Conservation (phyloP, 768 basidiomycete species). For the Amanita pallidorosea region DNA sequence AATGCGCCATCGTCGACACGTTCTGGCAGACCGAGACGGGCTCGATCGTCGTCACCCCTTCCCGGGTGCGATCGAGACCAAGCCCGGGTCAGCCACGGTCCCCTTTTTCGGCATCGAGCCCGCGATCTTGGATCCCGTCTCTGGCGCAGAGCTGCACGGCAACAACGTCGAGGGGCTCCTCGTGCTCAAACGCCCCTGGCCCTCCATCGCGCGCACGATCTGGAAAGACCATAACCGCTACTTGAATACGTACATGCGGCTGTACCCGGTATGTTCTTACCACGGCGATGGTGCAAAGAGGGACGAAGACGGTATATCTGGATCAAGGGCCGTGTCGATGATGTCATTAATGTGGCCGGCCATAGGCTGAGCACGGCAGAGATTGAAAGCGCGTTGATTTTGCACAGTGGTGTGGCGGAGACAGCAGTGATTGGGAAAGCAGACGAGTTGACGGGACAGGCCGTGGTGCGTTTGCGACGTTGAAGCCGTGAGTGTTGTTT, state of each 20-base stretch:
- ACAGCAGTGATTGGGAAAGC: constrained; percentile 85
- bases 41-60: constrained; percentile 92
- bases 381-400: constrained; percentile 93
- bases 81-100: constrained; percentile 93
- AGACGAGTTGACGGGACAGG: constrained; percentile 87
- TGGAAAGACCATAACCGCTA: constrained; percentile 85
- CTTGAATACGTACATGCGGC: constrained; percentile 46
- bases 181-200: constrained; percentile 83
- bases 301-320: constrained; percentile 94
- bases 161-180: constrained; percentile 88
- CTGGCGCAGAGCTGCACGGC: constrained; percentile 69
- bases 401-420: constrained; percentile 93
- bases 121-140: constrained; percentile 76
- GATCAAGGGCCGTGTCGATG: constrained; percentile 97
- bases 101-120: constrained; percentile 96
- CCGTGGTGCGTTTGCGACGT: constrained; percentile 89
- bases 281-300: constrained; percentile 97
- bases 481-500: constrained; percentile 75
- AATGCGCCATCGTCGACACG: constrained; percentile 93
- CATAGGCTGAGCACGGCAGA: constrained; percentile 96
- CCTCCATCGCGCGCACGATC: constrained; percentile 88
- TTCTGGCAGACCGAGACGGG: constrained; percentile 99
- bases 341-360: constrained; percentile 97
- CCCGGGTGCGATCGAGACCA: constrained; percentile 92
- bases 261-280: constrained; percentile 82